These are phyloP conservation scores for Anacardium occidentale DNA, from an alignment of 345 rosid species.

Conservation along the genomic window DNA sequence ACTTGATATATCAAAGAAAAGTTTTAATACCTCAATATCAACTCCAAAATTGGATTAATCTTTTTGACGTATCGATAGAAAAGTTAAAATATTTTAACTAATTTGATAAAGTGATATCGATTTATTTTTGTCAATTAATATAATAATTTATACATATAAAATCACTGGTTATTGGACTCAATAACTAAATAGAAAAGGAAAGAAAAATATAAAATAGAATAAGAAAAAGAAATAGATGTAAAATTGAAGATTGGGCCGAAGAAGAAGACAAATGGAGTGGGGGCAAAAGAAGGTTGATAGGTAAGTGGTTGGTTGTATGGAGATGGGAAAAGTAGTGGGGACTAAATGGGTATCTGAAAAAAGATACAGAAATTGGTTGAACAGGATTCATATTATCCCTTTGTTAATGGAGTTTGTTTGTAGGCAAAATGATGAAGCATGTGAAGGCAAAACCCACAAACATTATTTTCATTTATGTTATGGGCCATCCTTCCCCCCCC, in stretches of 20 bases:
- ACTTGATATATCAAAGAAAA: no score
- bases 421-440: conserved; percentile 27
- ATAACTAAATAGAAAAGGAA: no score
- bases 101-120: no score
- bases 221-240: neutral
- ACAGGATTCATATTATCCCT: neutral
- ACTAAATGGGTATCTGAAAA: neutral
- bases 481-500: conserved; percentile 11
- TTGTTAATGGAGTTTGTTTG: conserved; percentile 24
- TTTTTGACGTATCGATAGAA: no score
- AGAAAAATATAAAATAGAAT: neutral
- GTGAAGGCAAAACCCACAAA: conserved; percentile 17
- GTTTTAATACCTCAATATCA: no score
- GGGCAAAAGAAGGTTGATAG: neutral
- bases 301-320: conserved; percentile 11
- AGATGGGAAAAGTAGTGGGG: conserved; percentile 12
- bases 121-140: no score
- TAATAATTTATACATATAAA: no score
- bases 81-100: no score
- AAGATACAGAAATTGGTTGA: conserved; percentile 2
- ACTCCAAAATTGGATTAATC: no score
- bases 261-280: conserved; percentile 17
- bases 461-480: conserved; percentile 10
- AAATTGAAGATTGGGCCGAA: neutral
- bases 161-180: no score